phyloP scores from a whole-genome alignment of 2,329 filamentous ascomycete species.

The Aspergillus aculeatus region DNA sequence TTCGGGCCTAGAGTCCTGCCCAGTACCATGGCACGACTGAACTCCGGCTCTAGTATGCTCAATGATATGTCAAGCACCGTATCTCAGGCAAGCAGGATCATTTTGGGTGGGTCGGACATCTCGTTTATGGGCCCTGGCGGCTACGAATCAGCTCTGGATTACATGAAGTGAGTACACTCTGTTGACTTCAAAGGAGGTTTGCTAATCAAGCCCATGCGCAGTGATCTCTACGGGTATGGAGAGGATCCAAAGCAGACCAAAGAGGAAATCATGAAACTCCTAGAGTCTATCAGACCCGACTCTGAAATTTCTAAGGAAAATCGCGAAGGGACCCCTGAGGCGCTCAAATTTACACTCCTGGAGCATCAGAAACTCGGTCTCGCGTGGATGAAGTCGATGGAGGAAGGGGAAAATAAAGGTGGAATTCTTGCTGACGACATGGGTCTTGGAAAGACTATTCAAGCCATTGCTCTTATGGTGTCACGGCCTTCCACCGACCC shows the following conservation, averaged over 20 bases:
- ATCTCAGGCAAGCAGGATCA: slow-evolving; percentile 11
- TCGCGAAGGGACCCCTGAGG: slow-evolving; percentile 67
- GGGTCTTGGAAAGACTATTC: slow-evolving; percentile 82
- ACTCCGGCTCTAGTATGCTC: slow-evolving; percentile 15
- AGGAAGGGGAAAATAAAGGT: slow-evolving; percentile 68
- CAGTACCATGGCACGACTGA: slow-evolving; percentile 21
- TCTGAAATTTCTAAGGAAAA: slow-evolving; percentile 61
- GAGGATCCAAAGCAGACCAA: slow-evolving; percentile 53
- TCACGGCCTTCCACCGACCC: slow-evolving; percentile 61
- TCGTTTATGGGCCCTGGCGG: neutral
- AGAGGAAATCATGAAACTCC: slow-evolving; percentile 68
- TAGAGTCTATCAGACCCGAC: slow-evolving; percentile 73
- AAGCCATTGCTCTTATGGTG: slow-evolving; percentile 74
- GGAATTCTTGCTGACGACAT: slow-evolving; percentile 79
- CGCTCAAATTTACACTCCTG: slow-evolving; percentile 68
- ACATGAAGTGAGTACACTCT: slow-evolving; percentile 13
- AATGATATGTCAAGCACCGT: neutral
- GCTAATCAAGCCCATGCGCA: slow-evolving; percentile 10
- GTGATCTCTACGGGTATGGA: slow-evolving; percentile 22
- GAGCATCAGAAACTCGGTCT: slow-evolving; percentile 78
- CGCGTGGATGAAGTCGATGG: slow-evolving; percentile 73
- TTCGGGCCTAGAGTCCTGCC: slow-evolving; percentile 20
- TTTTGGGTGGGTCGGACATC: slow-evolving; percentile 7
- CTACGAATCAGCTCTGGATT: slow-evolving; percentile 7
- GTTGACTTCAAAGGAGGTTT: neutral